phyloP scores from a whole-genome alignment of 2,329 filamentous ascomycete genomes.

The Orbilia javanica region DNA sequence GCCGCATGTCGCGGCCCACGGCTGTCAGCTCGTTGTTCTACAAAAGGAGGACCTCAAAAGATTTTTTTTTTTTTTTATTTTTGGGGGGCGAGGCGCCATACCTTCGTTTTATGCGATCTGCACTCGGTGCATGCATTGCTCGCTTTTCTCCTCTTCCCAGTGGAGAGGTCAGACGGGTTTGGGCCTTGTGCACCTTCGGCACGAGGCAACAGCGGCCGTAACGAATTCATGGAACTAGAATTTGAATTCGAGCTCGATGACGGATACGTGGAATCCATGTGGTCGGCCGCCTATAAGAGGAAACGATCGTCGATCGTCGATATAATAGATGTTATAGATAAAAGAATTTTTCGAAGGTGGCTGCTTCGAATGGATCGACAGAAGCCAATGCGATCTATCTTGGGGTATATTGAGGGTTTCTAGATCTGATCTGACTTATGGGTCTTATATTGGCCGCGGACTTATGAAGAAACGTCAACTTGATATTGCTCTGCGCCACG shows the following conservation, averaged over 20 bases:
- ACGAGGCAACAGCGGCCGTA: constrained; percentile 52
- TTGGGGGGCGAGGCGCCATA: not conserved
- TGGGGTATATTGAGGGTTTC: not conserved
- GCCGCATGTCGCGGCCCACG: not conserved
- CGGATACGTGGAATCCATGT: constrained; percentile 45
- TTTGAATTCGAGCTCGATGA: constrained; percentile 51
- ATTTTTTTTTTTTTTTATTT: not conserved
- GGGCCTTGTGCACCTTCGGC: constrained; percentile 51
- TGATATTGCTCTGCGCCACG: constrained; percentile 29
- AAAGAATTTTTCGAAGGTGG: not conserved
- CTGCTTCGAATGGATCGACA: not conserved
- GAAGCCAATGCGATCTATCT: constrained; percentile 12
- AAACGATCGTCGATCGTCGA: constrained; percentile 49
- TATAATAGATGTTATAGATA: constrained; percentile 4
- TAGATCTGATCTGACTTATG: constrained; percentile 4
- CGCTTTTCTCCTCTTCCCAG: constrained; percentile 53
- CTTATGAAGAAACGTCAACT: constrained; percentile 22
- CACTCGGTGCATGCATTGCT: constrained; percentile 57
- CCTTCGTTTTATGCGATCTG: constrained; percentile 57
- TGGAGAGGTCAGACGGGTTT: constrained; percentile 49
- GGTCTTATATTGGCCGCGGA: constrained; percentile 11
- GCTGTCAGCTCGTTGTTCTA: constrained; percentile 6
- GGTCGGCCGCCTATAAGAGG: constrained; percentile 20
- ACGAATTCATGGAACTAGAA: constrained; percentile 55
- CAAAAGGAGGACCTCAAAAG: constrained; percentile 15